Conservation (phyloP, 1,284 basidiomycete species). For the Fomes fomentarius region DNA sequence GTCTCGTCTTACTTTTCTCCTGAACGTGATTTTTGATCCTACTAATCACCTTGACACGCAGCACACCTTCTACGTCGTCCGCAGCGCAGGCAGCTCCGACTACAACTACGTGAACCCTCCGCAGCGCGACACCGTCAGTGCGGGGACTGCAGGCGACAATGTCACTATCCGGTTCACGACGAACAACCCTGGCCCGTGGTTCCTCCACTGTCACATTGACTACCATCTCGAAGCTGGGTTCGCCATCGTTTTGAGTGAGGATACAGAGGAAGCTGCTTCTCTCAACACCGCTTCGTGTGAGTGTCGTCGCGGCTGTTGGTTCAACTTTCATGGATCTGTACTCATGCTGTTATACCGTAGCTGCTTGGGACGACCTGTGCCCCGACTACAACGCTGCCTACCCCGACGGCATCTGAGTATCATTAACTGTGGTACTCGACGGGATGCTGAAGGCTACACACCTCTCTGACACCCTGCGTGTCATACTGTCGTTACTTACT, state of each 20-base stretch:
- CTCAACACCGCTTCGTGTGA: background rate
- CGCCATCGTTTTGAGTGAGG: slow-evolving; percentile 28
- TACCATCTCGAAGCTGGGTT: slow-evolving; percentile 29
- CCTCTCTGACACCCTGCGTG: no score
- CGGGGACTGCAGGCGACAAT: slow-evolving; percentile 32
- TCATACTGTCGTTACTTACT: no score
- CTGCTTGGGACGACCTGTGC: slow-evolving; percentile 4
- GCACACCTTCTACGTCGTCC: slow-evolving; percentile 34
- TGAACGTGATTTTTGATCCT: background rate
- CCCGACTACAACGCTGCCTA: background rate
- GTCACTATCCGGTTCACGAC: slow-evolving; percentile 31
- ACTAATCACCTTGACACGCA: background rate
- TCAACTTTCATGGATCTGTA: no score
- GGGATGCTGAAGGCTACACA: no score
- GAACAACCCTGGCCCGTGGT: slow-evolving; percentile 27
- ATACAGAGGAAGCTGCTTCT: slow-evolving; percentile 13
- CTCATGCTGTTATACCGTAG: background rate
- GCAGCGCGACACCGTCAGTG: slow-evolving; percentile 35
- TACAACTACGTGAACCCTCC: slow-evolving; percentile 37
- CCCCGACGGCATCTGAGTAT: background rate
- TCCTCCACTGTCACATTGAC: slow-evolving; percentile 25
- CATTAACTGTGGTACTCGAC: no score
- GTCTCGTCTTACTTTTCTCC: background rate
- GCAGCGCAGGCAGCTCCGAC: slow-evolving; percentile 28
- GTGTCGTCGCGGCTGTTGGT: background rate